A percentile compares a stretch with the other conserved stretches of the same genome.
These are phyloP conservation scores for Asterochloris sp. DNA, from an alignment of 139 green algal species.

Conservation along the genomic window DNA sequence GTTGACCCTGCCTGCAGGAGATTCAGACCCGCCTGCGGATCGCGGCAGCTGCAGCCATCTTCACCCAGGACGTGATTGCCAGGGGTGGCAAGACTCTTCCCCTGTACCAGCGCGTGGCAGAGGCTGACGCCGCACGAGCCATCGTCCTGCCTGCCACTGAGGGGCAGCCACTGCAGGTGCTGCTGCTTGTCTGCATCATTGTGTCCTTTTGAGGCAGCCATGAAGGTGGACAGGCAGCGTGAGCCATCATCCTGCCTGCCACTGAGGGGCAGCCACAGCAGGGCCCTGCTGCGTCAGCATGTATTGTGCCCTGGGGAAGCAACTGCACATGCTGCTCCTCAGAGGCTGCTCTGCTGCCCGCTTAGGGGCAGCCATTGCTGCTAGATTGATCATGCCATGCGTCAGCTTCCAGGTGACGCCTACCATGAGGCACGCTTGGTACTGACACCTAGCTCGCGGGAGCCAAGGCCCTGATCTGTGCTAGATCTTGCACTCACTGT, in stretches of 20 bases:
- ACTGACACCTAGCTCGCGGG: too few species aligned
- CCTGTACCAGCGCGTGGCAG: slow-evolving; percentile 66
- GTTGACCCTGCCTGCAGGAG: slow-evolving; percentile 29
- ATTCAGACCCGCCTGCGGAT: slow-evolving; percentile 75
- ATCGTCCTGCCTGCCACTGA: slow-evolving; percentile 26
- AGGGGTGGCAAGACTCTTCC: slow-evolving; percentile 69
- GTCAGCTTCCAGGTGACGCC: too few species aligned
- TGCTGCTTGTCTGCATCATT: neutral
- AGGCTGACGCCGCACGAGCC: slow-evolving; percentile 14
- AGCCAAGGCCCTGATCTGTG: too few species aligned
- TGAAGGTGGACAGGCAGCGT: neutral
- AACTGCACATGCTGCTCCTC: too few species aligned
- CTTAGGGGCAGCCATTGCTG: too few species aligned
- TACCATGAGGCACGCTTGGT: too few species aligned
- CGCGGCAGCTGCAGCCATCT: slow-evolving; percentile 52
- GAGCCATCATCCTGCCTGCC: slow-evolving; percentile 27
- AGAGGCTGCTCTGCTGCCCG: too few species aligned
- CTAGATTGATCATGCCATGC: too few species aligned
- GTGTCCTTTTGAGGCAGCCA: too few species aligned
- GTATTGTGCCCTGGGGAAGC: too few species aligned
- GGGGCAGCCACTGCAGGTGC: slow-evolving; percentile 15
- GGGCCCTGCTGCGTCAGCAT: neutral
- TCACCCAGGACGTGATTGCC: slow-evolving; percentile 86
- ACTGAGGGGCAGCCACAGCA: neutral
- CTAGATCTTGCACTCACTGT: too few species aligned